A percentile compares a stretch with the other conserved stretches of the same genome.
These are phyloP conservation scores for Chlorencoelia australis DNA, from an alignment of 2,329 filamentous ascomycete genomes.

Conservation along the genomic window DNA sequence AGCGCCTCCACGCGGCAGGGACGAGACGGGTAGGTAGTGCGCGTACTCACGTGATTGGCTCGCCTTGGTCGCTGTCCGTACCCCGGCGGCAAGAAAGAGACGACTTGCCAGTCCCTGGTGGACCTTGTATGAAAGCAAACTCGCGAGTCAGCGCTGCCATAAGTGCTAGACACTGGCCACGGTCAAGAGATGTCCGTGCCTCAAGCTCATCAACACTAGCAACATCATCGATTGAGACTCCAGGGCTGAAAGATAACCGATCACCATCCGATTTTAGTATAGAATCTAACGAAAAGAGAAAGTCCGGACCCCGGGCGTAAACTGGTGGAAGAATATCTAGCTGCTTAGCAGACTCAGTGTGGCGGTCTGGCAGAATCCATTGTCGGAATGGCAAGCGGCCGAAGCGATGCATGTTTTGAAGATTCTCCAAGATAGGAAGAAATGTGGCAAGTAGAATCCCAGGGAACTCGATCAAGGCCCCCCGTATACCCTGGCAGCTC, in stretches of 20 bases:
- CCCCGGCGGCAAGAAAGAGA: too few relatives aligned
- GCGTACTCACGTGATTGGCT: too few relatives aligned
- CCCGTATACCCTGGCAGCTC: conserved; percentile 8
- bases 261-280: conserved; percentile 14
- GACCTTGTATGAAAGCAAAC: conserved; percentile 33
- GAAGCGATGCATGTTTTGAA: conserved; percentile 21
- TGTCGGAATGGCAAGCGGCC: conserved; percentile 14
- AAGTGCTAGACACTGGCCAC: conserved; percentile 31
- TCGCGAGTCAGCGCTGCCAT: conserved; percentile 23
- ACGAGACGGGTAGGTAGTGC: too few relatives aligned
- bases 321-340: conserved; percentile 11
- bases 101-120: conserved; percentile 23
- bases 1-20: too few relatives aligned
- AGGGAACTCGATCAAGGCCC: conserved; percentile 25
- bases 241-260: conserved; percentile 1
- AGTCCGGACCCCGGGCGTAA: conserved; percentile 8
- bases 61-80: too few relatives aligned
- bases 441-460: conserved; percentile 25
- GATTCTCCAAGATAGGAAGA: conserved; percentile 22
- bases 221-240: conserved; percentile 4
- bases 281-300: conserved; percentile 10
- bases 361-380: conserved; percentile 14
- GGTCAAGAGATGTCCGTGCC: conserved; percentile 12
- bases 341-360: not conserved
- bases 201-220: conserved; percentile 12